Percentiles rank a stretch among this genome's conserved stretches.
These are phyloP conservation scores for Geosmithia flava DNA, from an alignment of 2,329 filamentous ascomycete species.

Conservation along the genomic window DNA sequence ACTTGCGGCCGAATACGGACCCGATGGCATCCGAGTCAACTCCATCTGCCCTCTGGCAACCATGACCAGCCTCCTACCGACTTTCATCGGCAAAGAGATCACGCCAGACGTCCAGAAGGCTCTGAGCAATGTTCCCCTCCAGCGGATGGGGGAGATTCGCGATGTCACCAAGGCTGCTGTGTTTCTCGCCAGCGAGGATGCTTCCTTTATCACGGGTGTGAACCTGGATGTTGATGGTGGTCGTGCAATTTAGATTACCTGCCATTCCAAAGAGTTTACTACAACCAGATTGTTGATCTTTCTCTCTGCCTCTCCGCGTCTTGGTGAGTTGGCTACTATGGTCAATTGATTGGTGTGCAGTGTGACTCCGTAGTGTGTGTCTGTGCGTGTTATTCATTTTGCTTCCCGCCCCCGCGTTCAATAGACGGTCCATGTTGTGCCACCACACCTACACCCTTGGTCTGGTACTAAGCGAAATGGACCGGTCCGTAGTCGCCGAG, in stretches of 20 bases:
- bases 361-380: no score
- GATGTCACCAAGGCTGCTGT: slow-evolving; percentile 4
- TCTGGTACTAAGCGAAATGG: no score
- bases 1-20: slow-evolving; percentile 62
- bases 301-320: no score
- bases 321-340: no score
- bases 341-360: no score
- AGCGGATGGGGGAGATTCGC: slow-evolving; percentile 1
- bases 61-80: slow-evolving; percentile 3
- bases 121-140: slow-evolving; percentile 4
- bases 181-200: slow-evolving; percentile 2
- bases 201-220: slow-evolving; percentile 4
- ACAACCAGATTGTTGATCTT: no score
- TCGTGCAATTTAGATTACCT: slow-evolving; percentile 2
- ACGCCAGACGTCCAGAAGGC: slow-evolving; percentile 3
- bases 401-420: no score
- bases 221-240: slow-evolving; percentile 6
- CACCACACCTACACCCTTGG: no score
- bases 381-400: no score
- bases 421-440: no score
- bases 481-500: no score
- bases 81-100: slow-evolving; percentile 2
- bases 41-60: slow-evolving; percentile 48
- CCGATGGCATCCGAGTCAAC: slow-evolving; percentile 69
- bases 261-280: no score